A percentile compares a stretch with the other conserved stretches of the same genome.
Conservation (phyloP, 2,329 filamentous ascomycete species). For the Scedosporium dehoogii region DNA sequence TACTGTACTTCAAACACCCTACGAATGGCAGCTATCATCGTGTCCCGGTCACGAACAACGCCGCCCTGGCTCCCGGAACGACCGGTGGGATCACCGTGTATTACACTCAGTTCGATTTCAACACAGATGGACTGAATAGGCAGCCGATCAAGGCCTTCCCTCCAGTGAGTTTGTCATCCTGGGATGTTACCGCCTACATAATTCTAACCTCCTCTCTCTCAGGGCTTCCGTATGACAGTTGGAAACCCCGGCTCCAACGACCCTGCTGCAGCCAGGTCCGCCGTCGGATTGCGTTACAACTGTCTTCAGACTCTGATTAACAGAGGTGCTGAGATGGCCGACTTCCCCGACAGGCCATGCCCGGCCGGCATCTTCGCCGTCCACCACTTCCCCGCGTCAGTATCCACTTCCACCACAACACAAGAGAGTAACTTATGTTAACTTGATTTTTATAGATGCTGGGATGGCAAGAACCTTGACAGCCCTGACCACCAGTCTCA, state of each 20-base stretch:
- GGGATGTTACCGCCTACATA: no score
- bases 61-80: conserved; percentile 30
- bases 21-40: conserved; percentile 31
- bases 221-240: conserved; percentile 37
- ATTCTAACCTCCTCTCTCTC: background rate
- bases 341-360: conserved; percentile 31
- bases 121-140: conserved; percentile 21
- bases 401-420: conserved; percentile 11
- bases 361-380: conserved; percentile 45
- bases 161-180: conserved; percentile 18
- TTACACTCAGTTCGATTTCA: conserved; percentile 30
- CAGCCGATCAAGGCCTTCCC: conserved; percentile 16
- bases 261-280: conserved; percentile 18
- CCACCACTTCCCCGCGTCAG: conserved; percentile 36
- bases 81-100: conserved; percentile 34
- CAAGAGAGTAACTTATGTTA: conserved; percentile 9
- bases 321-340: conserved; percentile 39
- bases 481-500: conserved; percentile 36
- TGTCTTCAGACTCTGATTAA: conserved; percentile 32
- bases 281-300: conserved; percentile 32
- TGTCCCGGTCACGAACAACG: conserved; percentile 38
- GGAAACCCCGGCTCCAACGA: conserved; percentile 30
- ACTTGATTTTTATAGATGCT: conserved; percentile 30
- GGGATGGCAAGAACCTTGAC: conserved; percentile 43
- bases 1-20: conserved; percentile 25